A percentile compares a stretch with the other conserved stretches of the same genome.
These are phyloP conservation scores for Fusarium oxysporum DNA, from an alignment of 2,329 filamentous ascomycete genomes.

Conservation along the genomic window DNA sequence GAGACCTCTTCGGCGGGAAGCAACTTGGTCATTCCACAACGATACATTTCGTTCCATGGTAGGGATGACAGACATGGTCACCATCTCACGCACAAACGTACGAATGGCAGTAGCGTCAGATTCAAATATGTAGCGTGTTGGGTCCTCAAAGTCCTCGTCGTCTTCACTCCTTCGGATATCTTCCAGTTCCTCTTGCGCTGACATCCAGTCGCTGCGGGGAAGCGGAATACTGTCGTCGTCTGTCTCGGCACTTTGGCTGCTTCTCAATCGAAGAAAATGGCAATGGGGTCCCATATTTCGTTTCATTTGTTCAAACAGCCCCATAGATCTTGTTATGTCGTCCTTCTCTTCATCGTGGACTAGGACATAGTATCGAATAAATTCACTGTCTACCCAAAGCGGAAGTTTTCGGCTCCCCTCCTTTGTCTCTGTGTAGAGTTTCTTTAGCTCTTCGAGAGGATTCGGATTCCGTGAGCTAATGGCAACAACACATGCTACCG, in stretches of 20 bases:
- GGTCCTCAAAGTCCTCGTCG: constrained; percentile 76
- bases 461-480: constrained; percentile 88
- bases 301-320: constrained; percentile 98
- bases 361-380: constrained; percentile 93
- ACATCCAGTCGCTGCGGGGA: constrained; percentile 88
- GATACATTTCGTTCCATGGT: constrained; percentile 95
- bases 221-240: constrained; percentile 91
- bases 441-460: constrained; percentile 88
- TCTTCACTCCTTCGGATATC: constrained; percentile 76
- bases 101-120: constrained; percentile 90
- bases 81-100: constrained; percentile 92
- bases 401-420: constrained; percentile 80
- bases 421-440: constrained; percentile 86
- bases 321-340: constrained; percentile 89
- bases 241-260: constrained; percentile 84
- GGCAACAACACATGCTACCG: constrained; percentile 92
- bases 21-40: constrained; percentile 97
- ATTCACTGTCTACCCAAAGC: constrained; percentile 90
- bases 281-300: constrained; percentile 97
- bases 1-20: constrained; percentile 87
- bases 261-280: constrained; percentile 87
- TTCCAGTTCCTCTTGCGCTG: constrained; percentile 84
- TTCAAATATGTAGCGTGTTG: constrained; percentile 86
- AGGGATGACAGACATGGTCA: constrained; percentile 92
- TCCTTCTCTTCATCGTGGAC: constrained; percentile 97